Percentiles rank a stretch among this genome's conserved stretches.
Conservation (phyloP, 129 eudicot species). For the Centella asiatica region DNA sequence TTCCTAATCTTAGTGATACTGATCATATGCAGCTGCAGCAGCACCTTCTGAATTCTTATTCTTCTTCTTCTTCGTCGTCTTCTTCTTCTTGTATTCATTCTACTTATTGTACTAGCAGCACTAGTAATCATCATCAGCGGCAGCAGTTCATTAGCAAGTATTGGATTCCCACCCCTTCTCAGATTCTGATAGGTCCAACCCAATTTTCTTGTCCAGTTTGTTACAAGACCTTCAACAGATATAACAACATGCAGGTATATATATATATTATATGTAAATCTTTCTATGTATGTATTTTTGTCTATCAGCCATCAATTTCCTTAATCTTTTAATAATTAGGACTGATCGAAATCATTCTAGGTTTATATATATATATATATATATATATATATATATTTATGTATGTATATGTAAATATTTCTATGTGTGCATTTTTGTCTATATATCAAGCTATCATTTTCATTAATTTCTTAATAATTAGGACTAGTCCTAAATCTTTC, state of each 20-base stretch:
- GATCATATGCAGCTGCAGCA: not conserved
- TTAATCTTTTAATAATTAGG: too few relatives aligned
- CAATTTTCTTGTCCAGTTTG: conserved; percentile 59
- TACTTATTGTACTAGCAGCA: conserved; percentile 3
- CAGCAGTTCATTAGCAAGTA: conserved; percentile 20
- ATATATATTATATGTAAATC: not conserved
- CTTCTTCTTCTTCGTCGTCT: not conserved
- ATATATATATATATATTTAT: not conserved
- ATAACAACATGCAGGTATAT: conserved; percentile 57
- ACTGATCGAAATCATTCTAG: too few relatives aligned
- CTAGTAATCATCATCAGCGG: conserved; percentile 4
- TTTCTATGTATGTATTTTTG: too few relatives aligned
- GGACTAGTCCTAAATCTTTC: too few relatives aligned
- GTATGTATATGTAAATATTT: not conserved
- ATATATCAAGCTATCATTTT: too few relatives aligned
- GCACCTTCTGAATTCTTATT: conserved; percentile 4
- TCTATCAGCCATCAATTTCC: too few relatives aligned
- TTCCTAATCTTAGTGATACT: conserved; percentile 9
- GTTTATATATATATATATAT: not conserved
- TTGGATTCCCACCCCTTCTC: conserved; percentile 60
- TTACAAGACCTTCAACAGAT: conserved; percentile 57
- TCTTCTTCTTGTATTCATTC: conserved; percentile 3
- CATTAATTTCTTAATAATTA: too few relatives aligned
- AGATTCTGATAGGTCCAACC: conserved; percentile 56
- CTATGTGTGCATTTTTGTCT: too few relatives aligned